A percentile compares a stretch with the other conserved stretches of the same genome.
phyloP scores from a whole-genome alignment of 2,329 filamentous ascomycete species.

The Rutstroemia sydowiana region DNA sequence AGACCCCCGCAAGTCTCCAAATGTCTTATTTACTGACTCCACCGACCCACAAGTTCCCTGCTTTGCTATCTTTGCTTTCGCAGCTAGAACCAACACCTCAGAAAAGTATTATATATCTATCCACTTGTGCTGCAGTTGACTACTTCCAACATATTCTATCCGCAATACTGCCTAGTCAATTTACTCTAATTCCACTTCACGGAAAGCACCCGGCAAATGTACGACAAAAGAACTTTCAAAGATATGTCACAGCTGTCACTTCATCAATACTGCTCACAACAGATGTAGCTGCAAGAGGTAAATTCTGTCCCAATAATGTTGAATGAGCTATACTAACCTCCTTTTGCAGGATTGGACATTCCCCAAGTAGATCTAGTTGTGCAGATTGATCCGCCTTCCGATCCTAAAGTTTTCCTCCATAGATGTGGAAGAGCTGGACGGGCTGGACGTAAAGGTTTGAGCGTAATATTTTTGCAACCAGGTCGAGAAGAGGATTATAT shows the following conservation, averaged over 20 bases:
- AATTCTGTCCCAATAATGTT: no score
- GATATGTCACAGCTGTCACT: conserved; percentile 66
- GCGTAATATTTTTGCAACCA: conserved; percentile 77
- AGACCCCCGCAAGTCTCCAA: conserved; percentile 85
- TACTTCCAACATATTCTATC: conserved; percentile 83
- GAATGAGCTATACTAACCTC: no score
- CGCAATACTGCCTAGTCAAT: conserved; percentile 58
- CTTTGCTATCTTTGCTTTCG: conserved; percentile 62
- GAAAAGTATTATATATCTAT: conserved; percentile 85
- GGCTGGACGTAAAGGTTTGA: conserved; percentile 78
- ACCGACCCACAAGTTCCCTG: conserved; percentile 73
- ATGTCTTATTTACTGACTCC: conserved; percentile 77
- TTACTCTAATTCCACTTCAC: conserved; percentile 73
- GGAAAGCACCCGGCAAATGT: conserved; percentile 88
- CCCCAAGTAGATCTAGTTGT: conserved; percentile 86
- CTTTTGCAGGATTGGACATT: conserved; percentile 85
- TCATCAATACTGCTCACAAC: conserved; percentile 85
- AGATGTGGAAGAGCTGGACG: conserved; percentile 83
- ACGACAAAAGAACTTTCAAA: conserved; percentile 77
- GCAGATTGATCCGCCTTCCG: conserved; percentile 77
- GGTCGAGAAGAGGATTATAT: conserved; percentile 87
- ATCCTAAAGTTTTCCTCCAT: conserved; percentile 93
- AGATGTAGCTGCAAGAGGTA: conserved; percentile 82
- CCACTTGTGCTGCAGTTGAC: conserved; percentile 89
- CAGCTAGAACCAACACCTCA: conserved; percentile 67